Percentiles rank a stretch among this genome's conserved stretches.
Evolutionary conservation across 768 basidiomycete genomes (phyloP).

Genomic region (Tremella yokohamensis): DNA sequence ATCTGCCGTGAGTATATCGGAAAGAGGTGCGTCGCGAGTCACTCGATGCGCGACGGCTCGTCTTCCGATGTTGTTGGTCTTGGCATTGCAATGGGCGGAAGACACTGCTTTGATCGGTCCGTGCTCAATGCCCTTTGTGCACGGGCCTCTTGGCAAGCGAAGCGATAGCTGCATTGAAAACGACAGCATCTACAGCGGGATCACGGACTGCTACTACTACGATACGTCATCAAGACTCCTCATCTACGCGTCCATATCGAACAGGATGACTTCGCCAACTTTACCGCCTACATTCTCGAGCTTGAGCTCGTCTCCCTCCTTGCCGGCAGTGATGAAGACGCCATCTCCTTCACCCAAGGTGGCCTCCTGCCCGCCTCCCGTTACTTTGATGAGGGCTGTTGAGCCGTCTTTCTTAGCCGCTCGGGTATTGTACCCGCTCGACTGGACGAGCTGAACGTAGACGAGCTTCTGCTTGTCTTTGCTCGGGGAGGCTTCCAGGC

Average conservation of each 20-base stretch:
- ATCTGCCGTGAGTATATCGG: no score
- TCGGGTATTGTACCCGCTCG: slow-evolving; percentile 69
- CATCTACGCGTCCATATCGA: slow-evolving; percentile 61
- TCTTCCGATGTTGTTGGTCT: no score
- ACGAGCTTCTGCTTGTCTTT: slow-evolving; percentile 57
- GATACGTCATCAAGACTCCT: no score
- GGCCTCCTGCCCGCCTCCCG: slow-evolving; percentile 53
- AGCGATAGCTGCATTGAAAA: no score
- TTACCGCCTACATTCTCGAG: slow-evolving; percentile 62
- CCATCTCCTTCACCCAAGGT: slow-evolving; percentile 83
- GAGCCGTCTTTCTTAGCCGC: slow-evolving; percentile 57
- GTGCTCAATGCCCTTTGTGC: no score
- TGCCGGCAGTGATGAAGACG: slow-evolving; percentile 62
- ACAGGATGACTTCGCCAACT: slow-evolving; percentile 71
- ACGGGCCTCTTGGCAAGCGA: no score
- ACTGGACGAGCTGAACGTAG: slow-evolving; percentile 83
- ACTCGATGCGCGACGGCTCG: no score
- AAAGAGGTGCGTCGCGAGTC: no score
- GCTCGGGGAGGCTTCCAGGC: slow-evolving; percentile 8
- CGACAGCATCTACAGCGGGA: no score
- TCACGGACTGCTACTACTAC: no score
- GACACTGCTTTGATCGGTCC: no score
- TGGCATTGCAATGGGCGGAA: no score
- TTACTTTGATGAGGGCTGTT: slow-evolving; percentile 56
- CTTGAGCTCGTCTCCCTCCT: slow-evolving; percentile 53